Evolutionary conservation across 768 basidiomycete genomes (phyloP).

Genomic region (Cystobasidium ongulense): DNA sequence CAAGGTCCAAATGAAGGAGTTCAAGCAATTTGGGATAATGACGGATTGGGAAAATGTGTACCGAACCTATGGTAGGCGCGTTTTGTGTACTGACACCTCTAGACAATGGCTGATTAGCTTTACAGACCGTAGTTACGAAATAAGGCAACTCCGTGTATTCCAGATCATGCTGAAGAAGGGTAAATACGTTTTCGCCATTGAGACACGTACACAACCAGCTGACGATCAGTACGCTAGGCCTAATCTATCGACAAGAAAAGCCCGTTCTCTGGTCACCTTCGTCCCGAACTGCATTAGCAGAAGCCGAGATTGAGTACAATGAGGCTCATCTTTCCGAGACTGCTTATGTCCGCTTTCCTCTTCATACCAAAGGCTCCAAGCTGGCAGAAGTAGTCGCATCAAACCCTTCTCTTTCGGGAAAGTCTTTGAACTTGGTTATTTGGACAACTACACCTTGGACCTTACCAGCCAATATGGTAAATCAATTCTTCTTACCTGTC

Average conservation of each 20-base stretch:
- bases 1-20: conserved; percentile 66
- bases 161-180: conserved; percentile 80
- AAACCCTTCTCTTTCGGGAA: not conserved
- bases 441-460: conserved; percentile 99
- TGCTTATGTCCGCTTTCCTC: conserved; percentile 69
- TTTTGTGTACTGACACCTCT: not conserved
- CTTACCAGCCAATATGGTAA: conserved; percentile 84
- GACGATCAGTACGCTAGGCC: not conserved
- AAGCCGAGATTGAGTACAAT: conserved; percentile 83
- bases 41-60: conserved; percentile 78
- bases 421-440: conserved; percentile 57
- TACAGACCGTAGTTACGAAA: conserved; percentile 78
- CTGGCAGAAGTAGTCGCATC: not conserved
- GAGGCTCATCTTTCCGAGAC: conserved; percentile 82
- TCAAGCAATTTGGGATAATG: conserved; percentile 77
- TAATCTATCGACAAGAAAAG: conserved; percentile 29
- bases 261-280: conserved; percentile 69
- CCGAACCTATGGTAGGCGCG: conserved; percentile 64
- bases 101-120: not conserved
- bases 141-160: conserved; percentile 76
- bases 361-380: conserved; percentile 45
- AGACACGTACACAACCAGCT: not conserved
- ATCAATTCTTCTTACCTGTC: conserved; percentile 34
- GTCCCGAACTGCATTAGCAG: conserved; percentile 83
- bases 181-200: conserved; percentile 38